phyloP scores from a whole-genome alignment of 2,329 filamentous ascomycete species.

The Diaporthe helianthi region DNA sequence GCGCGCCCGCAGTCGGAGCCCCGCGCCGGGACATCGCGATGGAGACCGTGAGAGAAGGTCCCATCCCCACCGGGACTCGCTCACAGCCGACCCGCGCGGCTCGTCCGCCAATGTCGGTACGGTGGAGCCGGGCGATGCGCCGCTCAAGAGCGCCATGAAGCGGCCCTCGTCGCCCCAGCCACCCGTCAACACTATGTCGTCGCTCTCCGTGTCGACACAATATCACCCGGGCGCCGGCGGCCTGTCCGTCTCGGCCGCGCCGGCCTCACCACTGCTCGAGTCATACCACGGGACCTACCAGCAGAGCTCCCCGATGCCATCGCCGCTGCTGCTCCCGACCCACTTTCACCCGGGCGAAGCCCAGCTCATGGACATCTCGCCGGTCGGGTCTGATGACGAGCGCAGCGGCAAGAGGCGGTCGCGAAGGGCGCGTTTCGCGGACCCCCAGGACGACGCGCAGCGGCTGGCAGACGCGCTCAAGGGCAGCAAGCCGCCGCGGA shows the following conservation, averaged over 20 bases:
- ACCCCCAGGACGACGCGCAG: conserved; percentile 79
- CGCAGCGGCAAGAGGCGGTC: conserved; percentile 52
- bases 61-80: conserved; percentile 39
- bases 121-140: conserved; percentile 47
- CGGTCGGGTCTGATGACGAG: conserved; percentile 58
- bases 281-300: conserved; percentile 95
- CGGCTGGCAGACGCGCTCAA: conserved; percentile 78
- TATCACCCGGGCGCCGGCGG: conserved; percentile 46
- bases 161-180: conserved; percentile 57
- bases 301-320: conserved; percentile 92
- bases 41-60: conserved; percentile 31
- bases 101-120: conserved; percentile 51
- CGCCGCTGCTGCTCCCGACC: conserved; percentile 69
- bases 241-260: conserved; percentile 59
- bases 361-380: conserved; percentile 57
- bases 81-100: conserved; percentile 47
- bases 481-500: conserved; percentile 69
- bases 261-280: conserved; percentile 85
- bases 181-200: conserved; percentile 58
- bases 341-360: conserved; percentile 59
- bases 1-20: conserved; percentile 37
- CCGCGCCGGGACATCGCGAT: conserved; percentile 36
- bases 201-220: conserved; percentile 57
- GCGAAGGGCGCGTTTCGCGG: conserved; percentile 79
- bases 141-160: conserved; percentile 45